A percentile compares a stretch with the other conserved stretches of the same genome.
Evolutionary conservation across 257 asterid species (phyloP).

Genomic region (Penstemon barbatus): DNA sequence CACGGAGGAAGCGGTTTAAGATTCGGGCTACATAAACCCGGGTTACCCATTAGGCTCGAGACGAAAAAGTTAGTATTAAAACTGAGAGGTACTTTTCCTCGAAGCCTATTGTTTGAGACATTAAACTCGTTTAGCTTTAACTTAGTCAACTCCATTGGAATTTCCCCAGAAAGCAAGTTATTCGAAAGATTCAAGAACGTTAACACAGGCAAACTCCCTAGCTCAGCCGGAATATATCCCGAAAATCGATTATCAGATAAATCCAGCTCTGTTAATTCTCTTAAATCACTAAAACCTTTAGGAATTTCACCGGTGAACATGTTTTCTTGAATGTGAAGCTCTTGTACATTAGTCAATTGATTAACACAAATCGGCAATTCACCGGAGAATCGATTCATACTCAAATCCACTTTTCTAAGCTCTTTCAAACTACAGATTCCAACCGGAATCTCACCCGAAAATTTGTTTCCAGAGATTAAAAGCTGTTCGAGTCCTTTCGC

Average conservation of each 20-base stretch:
- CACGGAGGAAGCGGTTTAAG: constrained; percentile 59
- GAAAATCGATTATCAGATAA: constrained; percentile 64
- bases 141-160: constrained; percentile 56
- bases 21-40: constrained; percentile 64
- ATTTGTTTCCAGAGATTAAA: constrained; percentile 54
- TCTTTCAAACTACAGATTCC: constrained; percentile 42
- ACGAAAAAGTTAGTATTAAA: constrained; percentile 43
- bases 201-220: constrained; percentile 58
- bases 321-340: constrained; percentile 63
- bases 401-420: constrained; percentile 42
- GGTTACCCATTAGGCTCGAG: constrained; percentile 61
- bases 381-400: constrained; percentile 58
- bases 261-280: constrained; percentile 58
- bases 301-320: constrained; percentile 64
- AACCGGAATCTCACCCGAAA: constrained; percentile 53
- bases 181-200: constrained; percentile 63
- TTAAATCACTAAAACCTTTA: constrained; percentile 37
- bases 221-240: constrained; percentile 60
- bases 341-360: constrained; percentile 45
- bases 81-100: constrained; percentile 64
- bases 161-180: constrained; percentile 61
- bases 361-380: constrained; percentile 61
- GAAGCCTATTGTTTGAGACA: constrained; percentile 71
- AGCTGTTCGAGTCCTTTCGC: constrained; percentile 47
- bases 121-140: constrained; percentile 68